Base-by-base conservation (phyloP, 495 filamentous ascomycete genomes). In the Podospora bellae-mahoneyi region DNA sequence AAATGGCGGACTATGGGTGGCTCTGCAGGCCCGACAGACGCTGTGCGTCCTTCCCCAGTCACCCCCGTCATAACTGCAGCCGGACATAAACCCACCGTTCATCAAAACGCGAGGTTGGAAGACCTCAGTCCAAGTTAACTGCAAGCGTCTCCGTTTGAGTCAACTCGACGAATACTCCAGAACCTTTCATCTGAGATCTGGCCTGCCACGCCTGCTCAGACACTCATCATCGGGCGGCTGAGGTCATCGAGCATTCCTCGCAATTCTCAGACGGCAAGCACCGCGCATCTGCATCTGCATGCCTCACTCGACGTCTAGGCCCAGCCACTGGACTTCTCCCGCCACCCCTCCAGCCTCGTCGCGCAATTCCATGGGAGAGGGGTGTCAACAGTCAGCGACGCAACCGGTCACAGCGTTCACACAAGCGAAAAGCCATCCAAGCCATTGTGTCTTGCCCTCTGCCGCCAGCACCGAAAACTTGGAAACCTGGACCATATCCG, bases 81-180 rank as follows among this genome's bases (percentile, higher is more conserved):
- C 23, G 23, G 23, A 20, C 56, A 58, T 27, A 20, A 20, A 20
- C 56, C 23, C n/a, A 58, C 56, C 39, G 7, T 10, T 61, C 18
- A 62, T 32, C 34, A 34, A 62, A 67, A 67, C 65, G 59, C 19
- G 57, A 60, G 65, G 65, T 55, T 55, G 65, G 65, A 60, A 27
- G 27, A 10, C 30, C 48, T 56, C 55, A 23, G 39, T 20, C 18
- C 18, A 48, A 53, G 3, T 55, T n/a, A 60, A 26, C 57, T 48
- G 39, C 39, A 48, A 48, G 9, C 39, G 39, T 48, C 39, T 48
- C 6, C 34, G 34, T 39, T 39, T 39, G 34, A 39, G 34, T 39
- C 34, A 39, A 39, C 6, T 39, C 10, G 5, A 39, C 34, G 34
- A 39, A 39, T 39, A 39, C 34, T 39, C 34, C 34, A 39, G 34